A percentile compares a stretch with the other conserved stretches of the same genome.
Conservation (phyloP, 306 rosid genomes). For the Echinosophora koreensis region DNA sequence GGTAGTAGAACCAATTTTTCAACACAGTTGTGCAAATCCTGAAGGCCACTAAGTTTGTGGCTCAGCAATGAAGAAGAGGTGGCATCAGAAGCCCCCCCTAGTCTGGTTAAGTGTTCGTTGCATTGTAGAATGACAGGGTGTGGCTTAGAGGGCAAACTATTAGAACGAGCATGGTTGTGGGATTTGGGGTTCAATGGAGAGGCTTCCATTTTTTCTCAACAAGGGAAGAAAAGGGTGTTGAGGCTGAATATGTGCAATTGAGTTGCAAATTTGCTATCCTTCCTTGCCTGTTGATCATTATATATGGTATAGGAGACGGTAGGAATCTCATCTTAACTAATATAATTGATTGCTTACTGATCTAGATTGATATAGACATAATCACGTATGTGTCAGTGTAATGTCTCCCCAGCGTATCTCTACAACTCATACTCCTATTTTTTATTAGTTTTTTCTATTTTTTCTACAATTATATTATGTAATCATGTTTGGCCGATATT, state of each 20-base stretch:
- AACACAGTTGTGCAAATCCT: constrained; percentile 43
- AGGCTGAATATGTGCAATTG: constrained; percentile 33
- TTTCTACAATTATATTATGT: not conserved
- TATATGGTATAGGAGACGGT: constrained; percentile 29
- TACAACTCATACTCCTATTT: constrained; percentile 49
- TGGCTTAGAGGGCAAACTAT: constrained; percentile 52
- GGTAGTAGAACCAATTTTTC: constrained; percentile 49
- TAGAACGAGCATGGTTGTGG: constrained; percentile 54
- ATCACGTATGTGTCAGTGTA: constrained; percentile 9
- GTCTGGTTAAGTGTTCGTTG: constrained; percentile 44
- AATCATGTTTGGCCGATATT: constrained; percentile 32
- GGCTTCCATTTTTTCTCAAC: constrained; percentile 47
- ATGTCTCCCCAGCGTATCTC: constrained; percentile 48
- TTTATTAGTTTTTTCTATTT: constrained; percentile 12
- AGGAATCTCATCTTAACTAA: constrained; percentile 32
- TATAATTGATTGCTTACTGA: constrained; percentile 26
- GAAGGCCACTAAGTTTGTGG: constrained; percentile 45
- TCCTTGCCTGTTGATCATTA: constrained; percentile 34
- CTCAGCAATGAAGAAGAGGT: constrained; percentile 37
- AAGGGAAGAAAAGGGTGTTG: constrained; percentile 35
- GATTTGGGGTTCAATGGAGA: constrained; percentile 43
- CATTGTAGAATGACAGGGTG: constrained; percentile 53
- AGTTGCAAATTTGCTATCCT: constrained; percentile 41
- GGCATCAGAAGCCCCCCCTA: constrained; percentile 38
- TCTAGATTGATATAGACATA: constrained; percentile 8